Base-by-base conservation (phyloP, 2,329 filamentous ascomycete species). In the Nothophaeocryptopus gaeumannii region DNA sequence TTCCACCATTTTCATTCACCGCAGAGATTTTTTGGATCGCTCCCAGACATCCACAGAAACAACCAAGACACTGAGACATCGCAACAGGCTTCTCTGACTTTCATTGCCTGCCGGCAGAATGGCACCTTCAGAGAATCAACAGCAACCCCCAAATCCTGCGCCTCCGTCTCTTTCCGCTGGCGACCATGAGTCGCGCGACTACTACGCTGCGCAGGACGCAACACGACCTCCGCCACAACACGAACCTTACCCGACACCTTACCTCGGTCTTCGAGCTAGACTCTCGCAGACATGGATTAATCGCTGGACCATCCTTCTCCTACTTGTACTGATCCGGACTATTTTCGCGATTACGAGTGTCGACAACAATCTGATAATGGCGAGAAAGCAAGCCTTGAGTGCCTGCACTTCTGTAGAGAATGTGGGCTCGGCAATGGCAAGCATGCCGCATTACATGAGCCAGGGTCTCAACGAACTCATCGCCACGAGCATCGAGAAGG, bases 251-350 rank as follows among this genome's bases (percentile, higher is more conserved):
- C 79, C 87, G 65, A 96, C 90, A 57, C 92, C 93, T 55, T 97
- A 97, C 70, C 86, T 99, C 56, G 90, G 91, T 63, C 83, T 96
- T 66, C 83, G 84, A 65, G 85, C 92, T 63, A 85, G 91, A 64
- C 80, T 97, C 63, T 97, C 93, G 45, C 93, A 99, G 76, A 80
- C 95, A 70, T 96, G 92, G 90, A 84, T 99, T 74, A 97, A 99
- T 76, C 83, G 88, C 71, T 99, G 93, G 93, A 97, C 93, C 34
- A 78, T 97, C 53, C 79, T 99, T 40, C 78, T 97, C 40, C 70
- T 96, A 51, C 83, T 99, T 46, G 85, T 97, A 48, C 83, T 99
- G 45, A 81, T 86, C 55, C 83, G 91, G 50, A 81, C 92, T 53
- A 74, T 99, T 45, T 76, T 97, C 52, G 83, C 91, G 33, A 81